Conservation (phyloP, 345 rosid species). For the Salix caprea region DNA sequence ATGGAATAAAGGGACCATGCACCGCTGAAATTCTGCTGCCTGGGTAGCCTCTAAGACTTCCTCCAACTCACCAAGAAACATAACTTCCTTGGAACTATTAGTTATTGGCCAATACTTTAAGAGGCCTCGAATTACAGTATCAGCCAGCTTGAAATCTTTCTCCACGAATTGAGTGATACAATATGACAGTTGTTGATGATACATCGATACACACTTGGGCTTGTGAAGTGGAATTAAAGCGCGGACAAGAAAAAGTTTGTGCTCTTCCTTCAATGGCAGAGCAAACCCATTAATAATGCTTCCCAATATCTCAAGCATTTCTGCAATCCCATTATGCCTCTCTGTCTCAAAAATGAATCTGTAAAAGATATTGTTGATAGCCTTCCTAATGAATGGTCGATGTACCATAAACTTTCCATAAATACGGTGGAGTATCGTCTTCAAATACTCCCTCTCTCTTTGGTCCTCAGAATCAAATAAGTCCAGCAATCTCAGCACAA, state of each 20-base stretch:
- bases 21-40: slow-evolving; percentile 72
- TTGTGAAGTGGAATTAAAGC: slow-evolving; percentile 81
- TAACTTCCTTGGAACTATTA: slow-evolving; percentile 73
- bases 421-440: slow-evolving; percentile 55
- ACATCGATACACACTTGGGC: slow-evolving; percentile 58
- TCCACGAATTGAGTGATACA: slow-evolving; percentile 79
- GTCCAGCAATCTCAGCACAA: slow-evolving; percentile 44
- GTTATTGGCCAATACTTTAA: slow-evolving; percentile 74
- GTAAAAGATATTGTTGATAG: slow-evolving; percentile 59
- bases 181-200: slow-evolving; percentile 75
- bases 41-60: slow-evolving; percentile 80
- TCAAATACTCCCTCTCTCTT: slow-evolving; percentile 62
- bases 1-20: slow-evolving; percentile 66
- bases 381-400: slow-evolving; percentile 49
- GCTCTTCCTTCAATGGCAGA: slow-evolving; percentile 83
- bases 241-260: slow-evolving; percentile 67
- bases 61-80: slow-evolving; percentile 83
- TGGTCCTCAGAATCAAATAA: slow-evolving; percentile 62
- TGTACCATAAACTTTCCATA: slow-evolving; percentile 60
- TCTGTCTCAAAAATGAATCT: slow-evolving; percentile 66
- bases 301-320: slow-evolving; percentile 74
- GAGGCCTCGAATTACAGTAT: slow-evolving; percentile 67
- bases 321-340: slow-evolving; percentile 66
- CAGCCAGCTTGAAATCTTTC: slow-evolving; percentile 76
- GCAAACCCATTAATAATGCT: slow-evolving; percentile 81